Percentiles rank a stretch among this genome's conserved stretches.
Evolutionary conservation across 1,284 basidiomycete species (phyloP).

Genomic region (Pseudozyma pruni): DNA sequence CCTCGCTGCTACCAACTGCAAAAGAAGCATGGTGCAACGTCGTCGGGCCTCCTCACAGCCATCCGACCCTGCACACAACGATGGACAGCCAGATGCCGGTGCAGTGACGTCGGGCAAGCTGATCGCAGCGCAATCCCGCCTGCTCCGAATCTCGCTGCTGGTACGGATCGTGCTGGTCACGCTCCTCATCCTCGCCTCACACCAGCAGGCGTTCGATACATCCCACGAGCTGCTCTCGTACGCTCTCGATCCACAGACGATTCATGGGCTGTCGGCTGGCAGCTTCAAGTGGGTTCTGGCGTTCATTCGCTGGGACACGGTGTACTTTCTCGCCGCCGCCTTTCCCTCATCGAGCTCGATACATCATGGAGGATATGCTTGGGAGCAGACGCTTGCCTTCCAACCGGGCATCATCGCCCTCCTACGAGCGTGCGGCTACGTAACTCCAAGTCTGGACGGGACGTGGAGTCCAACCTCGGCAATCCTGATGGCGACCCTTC

Average conservation of each 20-base stretch:
- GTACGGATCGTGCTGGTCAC: conserved; percentile 18
- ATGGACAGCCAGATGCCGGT: background rate
- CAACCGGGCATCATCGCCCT: conserved; percentile 73
- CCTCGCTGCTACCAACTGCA: background rate
- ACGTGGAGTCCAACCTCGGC: conserved; percentile 47
- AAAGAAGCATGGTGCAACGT: conserved; percentile 12
- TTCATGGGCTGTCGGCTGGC: conserved; percentile 9
- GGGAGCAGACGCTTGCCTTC: conserved; percentile 90
- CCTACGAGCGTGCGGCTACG: conserved; percentile 33
- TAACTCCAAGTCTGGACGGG: conserved; percentile 18
- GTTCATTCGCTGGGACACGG: conserved; percentile 84
- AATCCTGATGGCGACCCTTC: conserved; percentile 26
- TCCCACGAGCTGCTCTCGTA: conserved; percentile 49
- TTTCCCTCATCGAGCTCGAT: conserved; percentile 11
- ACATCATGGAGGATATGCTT: conserved; percentile 71
- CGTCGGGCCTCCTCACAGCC: conserved; percentile 8
- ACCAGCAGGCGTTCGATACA: conserved; percentile 56
- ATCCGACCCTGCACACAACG: background rate
- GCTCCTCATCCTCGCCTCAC: conserved; percentile 25
- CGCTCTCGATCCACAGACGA: conserved; percentile 20
- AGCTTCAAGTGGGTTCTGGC: conserved; percentile 29
- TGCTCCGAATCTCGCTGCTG: conserved; percentile 24
- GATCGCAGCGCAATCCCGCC: conserved; percentile 1
- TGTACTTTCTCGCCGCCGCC: conserved; percentile 75
- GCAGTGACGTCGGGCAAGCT: background rate